These are phyloP conservation scores for Ogataea allantospora DNA, from an alignment of 805 yeast species.

Conservation along the genomic window DNA sequence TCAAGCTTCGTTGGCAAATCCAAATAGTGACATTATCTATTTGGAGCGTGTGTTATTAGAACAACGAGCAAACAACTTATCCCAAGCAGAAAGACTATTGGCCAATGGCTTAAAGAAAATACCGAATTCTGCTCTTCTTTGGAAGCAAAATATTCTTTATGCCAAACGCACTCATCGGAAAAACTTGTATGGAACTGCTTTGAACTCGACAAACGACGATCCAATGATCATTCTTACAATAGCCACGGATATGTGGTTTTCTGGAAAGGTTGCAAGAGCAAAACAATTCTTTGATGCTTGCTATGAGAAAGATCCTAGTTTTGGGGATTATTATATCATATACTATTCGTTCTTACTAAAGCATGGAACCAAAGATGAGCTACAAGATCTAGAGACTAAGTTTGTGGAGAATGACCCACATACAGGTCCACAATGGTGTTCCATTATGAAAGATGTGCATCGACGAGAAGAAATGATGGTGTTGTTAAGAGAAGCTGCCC, in stretches of 20 bases:
- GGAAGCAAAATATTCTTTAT: constrained; percentile 60
- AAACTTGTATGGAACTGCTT: constrained; percentile 65
- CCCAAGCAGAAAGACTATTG: constrained; percentile 53
- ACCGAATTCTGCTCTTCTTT: constrained; percentile 59
- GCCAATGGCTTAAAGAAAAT: constrained; percentile 57
- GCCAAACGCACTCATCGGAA: constrained; percentile 44
- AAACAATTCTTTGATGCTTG: constrained; percentile 73
- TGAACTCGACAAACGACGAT: constrained; percentile 61
- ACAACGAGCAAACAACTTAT: constrained; percentile 41
- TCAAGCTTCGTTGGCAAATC: constrained; percentile 53
- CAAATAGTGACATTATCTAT: constrained; percentile 54
- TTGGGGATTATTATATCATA: constrained; percentile 82
- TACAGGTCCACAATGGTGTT: constrained; percentile 62
- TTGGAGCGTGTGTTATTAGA: constrained; percentile 60
- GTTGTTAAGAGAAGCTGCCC: constrained; percentile 16
- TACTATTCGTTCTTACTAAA: constrained; percentile 44
- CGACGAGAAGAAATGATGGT: constrained; percentile 19
- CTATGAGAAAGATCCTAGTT: constrained; percentile 43
- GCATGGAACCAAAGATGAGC: constrained; percentile 39
- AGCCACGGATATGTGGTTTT: constrained; percentile 66
- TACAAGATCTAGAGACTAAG: constrained; percentile 33
- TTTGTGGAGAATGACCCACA: constrained; percentile 51
- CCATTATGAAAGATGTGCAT: constrained; percentile 43
- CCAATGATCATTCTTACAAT: constrained; percentile 58
- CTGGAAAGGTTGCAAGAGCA: constrained; percentile 62